phyloP scores from a whole-genome alignment of 345 rosid species.

The Erysimum cheiranthoides region DNA sequence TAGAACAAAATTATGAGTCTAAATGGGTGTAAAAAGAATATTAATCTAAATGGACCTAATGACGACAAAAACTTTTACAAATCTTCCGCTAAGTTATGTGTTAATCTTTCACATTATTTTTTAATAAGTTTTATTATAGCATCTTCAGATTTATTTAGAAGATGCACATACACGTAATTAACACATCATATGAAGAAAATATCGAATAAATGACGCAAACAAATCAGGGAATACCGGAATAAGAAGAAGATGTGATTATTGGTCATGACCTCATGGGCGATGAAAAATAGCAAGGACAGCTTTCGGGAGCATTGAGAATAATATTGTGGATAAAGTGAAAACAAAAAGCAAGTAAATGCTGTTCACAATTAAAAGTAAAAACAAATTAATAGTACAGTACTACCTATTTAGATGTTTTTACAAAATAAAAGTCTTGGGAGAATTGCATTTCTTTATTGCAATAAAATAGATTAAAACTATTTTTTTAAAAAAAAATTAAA shows the following conservation, averaged over 20 bases:
- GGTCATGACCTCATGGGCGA: slow-evolving; percentile 39
- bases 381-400: neutral
- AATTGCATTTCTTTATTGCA: slow-evolving; percentile 2
- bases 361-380: slow-evolving; percentile 16
- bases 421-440: neutral
- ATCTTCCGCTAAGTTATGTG: neutral
- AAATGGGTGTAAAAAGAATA: too few species aligned
- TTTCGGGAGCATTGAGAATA: slow-evolving; percentile 47
- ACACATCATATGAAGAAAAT: slow-evolving; percentile 11
- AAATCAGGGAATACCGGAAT: neutral
- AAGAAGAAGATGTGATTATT: slow-evolving; percentile 39
- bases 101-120: neutral
- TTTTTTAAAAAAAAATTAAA: too few species aligned
- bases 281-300: slow-evolving; percentile 29
- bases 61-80: neutral
- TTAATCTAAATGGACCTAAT: neutral
- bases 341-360: slow-evolving; percentile 29
- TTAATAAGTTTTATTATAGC: neutral
- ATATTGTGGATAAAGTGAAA: slow-evolving; percentile 40
- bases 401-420: slow-evolving; percentile 1
- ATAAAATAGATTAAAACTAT: neutral
- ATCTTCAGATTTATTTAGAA: slow-evolving; percentile 7
- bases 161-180: neutral
- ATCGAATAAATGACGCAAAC: slow-evolving; percentile 31
- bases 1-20: too few species aligned